These are phyloP conservation scores for Macadamia integrifolia DNA, from an alignment of 164 flowering plant genomes.

Conservation along the genomic window DNA sequence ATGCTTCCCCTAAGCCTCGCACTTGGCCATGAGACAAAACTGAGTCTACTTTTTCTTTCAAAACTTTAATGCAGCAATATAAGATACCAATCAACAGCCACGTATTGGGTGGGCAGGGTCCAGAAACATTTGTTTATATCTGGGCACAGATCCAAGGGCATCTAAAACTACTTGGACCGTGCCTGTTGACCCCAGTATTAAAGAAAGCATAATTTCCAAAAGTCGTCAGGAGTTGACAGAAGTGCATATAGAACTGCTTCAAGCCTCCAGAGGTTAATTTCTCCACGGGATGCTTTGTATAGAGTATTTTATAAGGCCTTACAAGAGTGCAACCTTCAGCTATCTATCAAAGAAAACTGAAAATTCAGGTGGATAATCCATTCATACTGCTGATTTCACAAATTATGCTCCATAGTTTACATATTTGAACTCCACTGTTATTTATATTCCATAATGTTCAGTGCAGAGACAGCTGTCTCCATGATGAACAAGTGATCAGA, in stretches of 20 bases:
- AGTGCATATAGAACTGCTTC: not conserved
- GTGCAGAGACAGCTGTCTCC: not conserved
- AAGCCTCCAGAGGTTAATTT: not conserved
- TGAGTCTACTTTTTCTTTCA: too few relatives aligned
- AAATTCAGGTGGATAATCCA: not conserved
- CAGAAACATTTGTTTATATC: too few relatives aligned
- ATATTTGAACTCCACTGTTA: too few relatives aligned
- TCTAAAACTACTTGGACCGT: too few relatives aligned
- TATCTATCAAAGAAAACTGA: not conserved
- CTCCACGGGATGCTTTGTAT: not conserved
- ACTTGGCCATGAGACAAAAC: too few relatives aligned
- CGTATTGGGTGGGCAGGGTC: too few relatives aligned
- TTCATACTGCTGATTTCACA: not conserved
- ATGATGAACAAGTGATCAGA: not conserved
- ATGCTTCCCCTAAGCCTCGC: too few relatives aligned
- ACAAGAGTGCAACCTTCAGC: not conserved
- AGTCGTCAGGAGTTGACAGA: not conserved
- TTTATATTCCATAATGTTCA: not conserved
- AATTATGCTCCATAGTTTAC: not conserved
- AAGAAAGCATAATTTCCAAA: not conserved
- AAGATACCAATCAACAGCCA: too few relatives aligned
- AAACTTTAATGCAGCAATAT: too few relatives aligned
- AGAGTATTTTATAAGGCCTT: too few relatives aligned
- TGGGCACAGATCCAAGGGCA: too few relatives aligned
- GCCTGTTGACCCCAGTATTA: too few relatives aligned